Base-by-base conservation (phyloP, 441 rosid genomes). In the Pelargonium myrrhifolium region DNA sequence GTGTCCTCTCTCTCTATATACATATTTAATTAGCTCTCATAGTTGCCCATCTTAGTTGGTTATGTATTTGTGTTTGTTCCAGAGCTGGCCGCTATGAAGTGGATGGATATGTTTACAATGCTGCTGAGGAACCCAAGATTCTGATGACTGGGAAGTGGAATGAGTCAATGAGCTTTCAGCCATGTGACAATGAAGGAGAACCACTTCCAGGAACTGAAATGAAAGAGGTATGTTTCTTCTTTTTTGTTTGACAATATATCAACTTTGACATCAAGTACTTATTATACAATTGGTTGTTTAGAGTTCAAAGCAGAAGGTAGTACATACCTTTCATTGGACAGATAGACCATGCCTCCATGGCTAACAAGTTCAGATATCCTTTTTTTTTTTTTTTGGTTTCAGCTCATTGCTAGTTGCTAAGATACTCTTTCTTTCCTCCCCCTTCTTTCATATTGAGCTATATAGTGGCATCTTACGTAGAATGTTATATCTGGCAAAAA, bases 81-180 rank as follows among this genome's bases (percentile, higher is more conserved):
- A 92, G 99, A 67, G 81, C 99, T 83, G 98, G 98, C 68, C 97
- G 98, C 35, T 95, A 86, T 79, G 98, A 95, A 79, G 97, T 95
- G 75, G 97, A 95, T 72, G 99, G 99, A 66, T 95, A 95, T 74
- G 96, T 95, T 24, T 95, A 90, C 62, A 86, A 87, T 76, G 85
- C 93, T 14, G 75, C 83, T 49, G 98, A 94, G 87, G 97, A 94
- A 75, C 99, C 98, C 49, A 88, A 94, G 85, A 79, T 94, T 58
- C 72, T 95, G 84, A 89, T 92, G 93, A 95, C 97, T 5, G 99
- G 99, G 56, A 95, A 95, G 76, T 95, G 97, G 98, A 92, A 95
- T 35, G 83, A 84, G 78, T 84, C 89, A 15, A 83, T 92, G 89
- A 87, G 87, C 71, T 95, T 87, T 76, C 98, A 95, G 71, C 93